Conservation (phyloP, 2,329 filamentous ascomycete genomes). For the Coniella vitis region DNA sequence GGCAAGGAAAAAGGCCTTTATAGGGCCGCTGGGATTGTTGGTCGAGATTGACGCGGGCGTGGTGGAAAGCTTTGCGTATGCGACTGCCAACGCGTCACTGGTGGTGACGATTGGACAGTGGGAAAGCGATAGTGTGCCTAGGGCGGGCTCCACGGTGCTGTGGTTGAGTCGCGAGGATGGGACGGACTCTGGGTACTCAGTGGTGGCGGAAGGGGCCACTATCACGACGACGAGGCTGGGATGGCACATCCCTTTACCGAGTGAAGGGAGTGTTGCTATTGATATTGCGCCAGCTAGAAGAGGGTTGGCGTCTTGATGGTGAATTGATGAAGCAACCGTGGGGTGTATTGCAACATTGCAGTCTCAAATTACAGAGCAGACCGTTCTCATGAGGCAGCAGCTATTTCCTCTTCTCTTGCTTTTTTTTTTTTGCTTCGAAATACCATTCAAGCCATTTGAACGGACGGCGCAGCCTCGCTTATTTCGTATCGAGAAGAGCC, state of each 20-base stretch:
- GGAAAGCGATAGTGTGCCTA: slow-evolving; percentile 21
- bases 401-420: no score
- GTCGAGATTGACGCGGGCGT: slow-evolving; percentile 37
- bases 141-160: slow-evolving; percentile 24
- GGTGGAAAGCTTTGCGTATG: slow-evolving; percentile 32
- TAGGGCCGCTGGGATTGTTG: slow-evolving; percentile 37
- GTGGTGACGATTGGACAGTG: slow-evolving; percentile 27
- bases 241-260: slow-evolving; percentile 24
- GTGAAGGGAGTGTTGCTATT: slow-evolving; percentile 18
- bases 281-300: slow-evolving; percentile 7
- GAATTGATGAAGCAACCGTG: background rate
- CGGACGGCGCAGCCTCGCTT: background rate
- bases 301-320: background rate
- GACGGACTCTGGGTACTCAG: slow-evolving; percentile 20
- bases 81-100: slow-evolving; percentile 19
- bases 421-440: no score
- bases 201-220: slow-evolving; percentile 19
- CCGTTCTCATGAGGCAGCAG: no score
- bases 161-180: slow-evolving; percentile 29
- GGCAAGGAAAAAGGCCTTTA: slow-evolving; percentile 39
- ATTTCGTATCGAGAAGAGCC: background rate
- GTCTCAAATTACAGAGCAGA: no score
- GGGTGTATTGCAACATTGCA: no score
- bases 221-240: slow-evolving; percentile 21
- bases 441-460: no score